Base-by-base conservation (phyloP, 2,329 filamentous ascomycete species). In the Elsinoe arachidis region DNA sequence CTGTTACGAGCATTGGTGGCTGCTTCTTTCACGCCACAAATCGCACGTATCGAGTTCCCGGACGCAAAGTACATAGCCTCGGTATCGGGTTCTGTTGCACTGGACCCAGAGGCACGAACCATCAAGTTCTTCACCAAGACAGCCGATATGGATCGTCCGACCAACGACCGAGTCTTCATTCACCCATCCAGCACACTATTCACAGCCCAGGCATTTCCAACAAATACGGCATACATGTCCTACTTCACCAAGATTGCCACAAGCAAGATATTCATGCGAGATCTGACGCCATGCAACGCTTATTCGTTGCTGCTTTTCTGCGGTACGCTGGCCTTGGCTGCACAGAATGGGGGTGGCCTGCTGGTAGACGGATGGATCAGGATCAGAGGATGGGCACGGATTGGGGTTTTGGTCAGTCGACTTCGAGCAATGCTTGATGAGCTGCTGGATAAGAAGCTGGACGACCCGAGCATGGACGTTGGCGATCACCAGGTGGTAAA, bases 231-330 rank as follows among this genome's bases (percentile, higher is more conserved):
- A 1, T 97, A 92, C 70, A 76, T 99, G 70, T 86, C 85, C 55
- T 97, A 96, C 71, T 96, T 96, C 71, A 88, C 81, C 55, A 90
- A 96, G 72, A 93, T 97, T 74, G 84, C 87, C 2, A 97, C 91
- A 1, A 87, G 82, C 68, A 97, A 97, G 75, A 83, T 96, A 2
- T 97, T 96, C 68, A 83, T 97, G 21, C 79, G 92, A 19, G 92
- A 97, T 66, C 73, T 96, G 47, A 97, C 92, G 12, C 93, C 93
- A 1, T 92, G 96, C 71, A 96, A 96, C 66, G 84, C 87, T 0
- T 97, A 92, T 69, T 87, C 87, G 0, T 76, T 96, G 34, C 81
- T 99, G 23, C 79, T 99, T 58, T 97, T 99, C 72, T 87, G 86
- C 1, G 93, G 93, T 0, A 78, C 83, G 1, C 90, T 97, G 53